These are phyloP conservation scores for Sporothrix dimorphospora DNA, from an alignment of 2,329 filamentous ascomycete species.

Conservation along the genomic window DNA sequence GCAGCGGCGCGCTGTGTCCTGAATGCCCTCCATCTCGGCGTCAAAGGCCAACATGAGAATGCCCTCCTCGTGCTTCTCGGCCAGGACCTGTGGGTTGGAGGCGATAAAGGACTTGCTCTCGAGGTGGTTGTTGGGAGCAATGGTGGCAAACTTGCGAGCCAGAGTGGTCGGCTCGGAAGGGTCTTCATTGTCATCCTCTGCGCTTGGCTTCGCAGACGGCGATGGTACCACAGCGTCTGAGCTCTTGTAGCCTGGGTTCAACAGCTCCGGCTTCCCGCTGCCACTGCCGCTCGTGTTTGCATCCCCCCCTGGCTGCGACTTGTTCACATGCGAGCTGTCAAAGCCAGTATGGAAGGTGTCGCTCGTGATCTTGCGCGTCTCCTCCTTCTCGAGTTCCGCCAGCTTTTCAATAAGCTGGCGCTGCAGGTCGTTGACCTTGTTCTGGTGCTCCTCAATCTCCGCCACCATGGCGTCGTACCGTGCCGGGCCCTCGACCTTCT, in stretches of 20 bases:
- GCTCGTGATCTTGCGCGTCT: constrained; percentile 89
- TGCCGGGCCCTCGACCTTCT: constrained; percentile 60
- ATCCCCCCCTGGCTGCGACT: constrained; percentile 47
- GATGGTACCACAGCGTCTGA: constrained; percentile 15
- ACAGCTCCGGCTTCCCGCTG: constrained; percentile 66
- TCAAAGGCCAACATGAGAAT: constrained; percentile 92
- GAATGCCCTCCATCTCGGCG: constrained; percentile 73
- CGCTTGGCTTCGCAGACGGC: constrained; percentile 36
- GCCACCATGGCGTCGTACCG: constrained; percentile 75
- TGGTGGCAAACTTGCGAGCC: constrained; percentile 80
- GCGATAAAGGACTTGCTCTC: constrained; percentile 75
- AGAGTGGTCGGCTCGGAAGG: constrained; percentile 75
- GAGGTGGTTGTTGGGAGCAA: constrained; percentile 74
- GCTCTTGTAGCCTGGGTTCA: constrained; percentile 66
- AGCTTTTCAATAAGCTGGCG: constrained; percentile 74
- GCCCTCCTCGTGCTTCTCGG: constrained; percentile 85
- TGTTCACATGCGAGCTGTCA: constrained; percentile 79
- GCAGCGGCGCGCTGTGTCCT: constrained; percentile 79
- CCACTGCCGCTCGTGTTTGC: constrained; percentile 44
- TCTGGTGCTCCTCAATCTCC: constrained; percentile 75
- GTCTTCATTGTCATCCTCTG: constrained; percentile 66
- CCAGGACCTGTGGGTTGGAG: constrained; percentile 74
- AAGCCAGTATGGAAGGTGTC: constrained; percentile 88
- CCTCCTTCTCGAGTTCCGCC: constrained; percentile 80
- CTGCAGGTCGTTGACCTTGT: constrained; percentile 78